phyloP scores from a whole-genome alignment of 257 asterid genomes.

The Solanum tarapatanum region DNA sequence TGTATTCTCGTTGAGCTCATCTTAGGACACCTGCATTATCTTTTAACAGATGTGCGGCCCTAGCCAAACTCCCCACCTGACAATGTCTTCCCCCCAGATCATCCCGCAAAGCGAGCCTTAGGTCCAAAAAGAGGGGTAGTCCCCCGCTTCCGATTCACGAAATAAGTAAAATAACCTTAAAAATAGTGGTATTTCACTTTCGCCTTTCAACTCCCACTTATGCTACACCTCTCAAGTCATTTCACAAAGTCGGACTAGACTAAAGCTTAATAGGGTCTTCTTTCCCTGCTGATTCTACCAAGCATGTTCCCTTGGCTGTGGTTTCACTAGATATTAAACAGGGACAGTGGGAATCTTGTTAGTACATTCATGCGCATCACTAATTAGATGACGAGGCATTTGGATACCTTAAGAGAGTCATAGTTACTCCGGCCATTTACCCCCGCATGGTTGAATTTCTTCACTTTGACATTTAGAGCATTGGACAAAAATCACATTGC shows the following conservation, averaged over 20 bases:
- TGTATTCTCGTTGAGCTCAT: no score
- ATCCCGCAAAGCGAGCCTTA: no score
- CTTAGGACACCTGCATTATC: no score
- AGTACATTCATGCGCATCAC: constrained; percentile 27
- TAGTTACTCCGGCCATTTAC: constrained; percentile 36
- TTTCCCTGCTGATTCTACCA: constrained; percentile 8
- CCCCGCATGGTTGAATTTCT: not conserved
- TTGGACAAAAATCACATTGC: constrained; percentile 55
- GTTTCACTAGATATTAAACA: not conserved
- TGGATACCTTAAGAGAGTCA: constrained; percentile 43
- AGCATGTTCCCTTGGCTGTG: not conserved
- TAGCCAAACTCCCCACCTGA: no score
- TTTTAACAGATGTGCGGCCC: no score
- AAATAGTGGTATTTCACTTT: no score
- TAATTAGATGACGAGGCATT: constrained; percentile 46
- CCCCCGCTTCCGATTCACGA: no score
- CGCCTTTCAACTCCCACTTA: no score
- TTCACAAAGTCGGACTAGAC: constrained; percentile 36
- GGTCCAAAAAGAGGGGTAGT: no score
- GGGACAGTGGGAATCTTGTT: constrained; percentile 6
- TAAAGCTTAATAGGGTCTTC: constrained; percentile 72
- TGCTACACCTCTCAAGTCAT: no score
- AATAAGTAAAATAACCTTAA: no score
- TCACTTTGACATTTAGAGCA: constrained; percentile 11
- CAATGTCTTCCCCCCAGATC: no score